Evolutionary conservation across 768 basidiomycete species (phyloP).

Genomic region (Lactarius trivialis): DNA sequence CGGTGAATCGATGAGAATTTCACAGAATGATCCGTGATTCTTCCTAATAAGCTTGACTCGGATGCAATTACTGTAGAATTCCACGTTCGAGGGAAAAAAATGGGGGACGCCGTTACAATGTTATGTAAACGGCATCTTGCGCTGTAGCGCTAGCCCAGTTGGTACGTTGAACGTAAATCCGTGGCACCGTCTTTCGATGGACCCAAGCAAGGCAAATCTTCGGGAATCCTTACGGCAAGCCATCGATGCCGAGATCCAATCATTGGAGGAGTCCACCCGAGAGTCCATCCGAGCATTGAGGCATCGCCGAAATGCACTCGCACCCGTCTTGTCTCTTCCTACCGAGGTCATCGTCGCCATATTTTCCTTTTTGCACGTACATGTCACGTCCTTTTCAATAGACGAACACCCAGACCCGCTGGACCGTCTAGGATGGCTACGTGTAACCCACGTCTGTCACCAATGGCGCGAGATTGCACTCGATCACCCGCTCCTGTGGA

Average conservation of each 20-base stretch:
- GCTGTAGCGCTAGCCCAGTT: too few species aligned
- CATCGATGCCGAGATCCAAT: background rate
- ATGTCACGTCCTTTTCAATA: background rate
- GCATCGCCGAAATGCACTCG: background rate
- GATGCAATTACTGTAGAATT: too few species aligned
- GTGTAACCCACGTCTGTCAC: slow-evolving; percentile 13
- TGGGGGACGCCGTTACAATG: too few species aligned
- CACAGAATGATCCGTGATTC: too few species aligned
- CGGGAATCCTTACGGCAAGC: background rate
- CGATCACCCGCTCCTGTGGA: slow-evolving; percentile 14
- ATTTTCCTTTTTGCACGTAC: background rate
- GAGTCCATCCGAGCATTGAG: background rate
- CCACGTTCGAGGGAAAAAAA: too few species aligned
- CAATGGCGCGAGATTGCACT: slow-evolving; percentile 20
- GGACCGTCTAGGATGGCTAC: background rate
- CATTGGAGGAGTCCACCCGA: background rate
- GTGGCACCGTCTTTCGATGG: background rate
- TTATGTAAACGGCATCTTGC: too few species aligned
- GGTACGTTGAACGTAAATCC: too few species aligned
- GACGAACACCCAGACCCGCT: too few species aligned
- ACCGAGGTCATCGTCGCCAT: background rate
- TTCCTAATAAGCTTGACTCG: too few species aligned
- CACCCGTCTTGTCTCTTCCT: background rate
- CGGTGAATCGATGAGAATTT: too few species aligned
- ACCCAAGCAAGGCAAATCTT: background rate